Evolutionary conservation across 1,139 yeast genomes (phyloP), one percentile per base, ranked within the genome.

Genomic region (Zygoascus hellenicus): DNA sequence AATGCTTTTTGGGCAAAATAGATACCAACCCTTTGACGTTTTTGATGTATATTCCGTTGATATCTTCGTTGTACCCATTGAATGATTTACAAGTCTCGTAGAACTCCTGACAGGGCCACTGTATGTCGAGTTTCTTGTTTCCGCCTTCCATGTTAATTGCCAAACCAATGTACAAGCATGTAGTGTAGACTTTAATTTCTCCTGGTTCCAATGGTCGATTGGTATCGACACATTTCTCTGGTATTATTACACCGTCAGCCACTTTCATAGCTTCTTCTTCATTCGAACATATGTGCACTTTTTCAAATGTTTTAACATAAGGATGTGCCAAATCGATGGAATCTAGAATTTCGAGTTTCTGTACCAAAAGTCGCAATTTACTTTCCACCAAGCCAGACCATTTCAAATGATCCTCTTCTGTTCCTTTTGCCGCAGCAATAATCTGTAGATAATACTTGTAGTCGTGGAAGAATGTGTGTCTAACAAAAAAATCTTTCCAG

Each of bases 361-460:
- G 83, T 28, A 92, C 95, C 43, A 92, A 67, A 42, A 83, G 69
- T 55, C 99, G 77, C 44, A 92, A 66, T 65, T 83, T 88, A 58
- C 96, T 83, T 64, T 92, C 97, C 7, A 92, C 94, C 71, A 90
- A 71, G 11, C 99, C 98, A 54, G 87, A 80, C 92, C 94, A 94
- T 59, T 83, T 83, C 47, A 81, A 67, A 58, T 92, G 97, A 47
- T 87, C 89, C 61, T 89, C 97, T 47, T 78, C 76, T 2, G 75
- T 67, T 6, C 83, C 83, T 51, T 71, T 73, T 0, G 97, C 84
- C 1, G 86, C 82, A 0, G 90, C 94, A 45, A 86, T 80, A 5
- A 92, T 74, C 40, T 95, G 84, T 42, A 94, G 67, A 61, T 92
- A 92, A 63, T 88, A 88, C 63, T 88, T 90, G 69, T 92, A 90